A percentile compares a stretch with the other conserved stretches of the same genome.
phyloP scores from a whole-genome alignment of 331 rosid genomes.

The Cucumis variabilis region DNA sequence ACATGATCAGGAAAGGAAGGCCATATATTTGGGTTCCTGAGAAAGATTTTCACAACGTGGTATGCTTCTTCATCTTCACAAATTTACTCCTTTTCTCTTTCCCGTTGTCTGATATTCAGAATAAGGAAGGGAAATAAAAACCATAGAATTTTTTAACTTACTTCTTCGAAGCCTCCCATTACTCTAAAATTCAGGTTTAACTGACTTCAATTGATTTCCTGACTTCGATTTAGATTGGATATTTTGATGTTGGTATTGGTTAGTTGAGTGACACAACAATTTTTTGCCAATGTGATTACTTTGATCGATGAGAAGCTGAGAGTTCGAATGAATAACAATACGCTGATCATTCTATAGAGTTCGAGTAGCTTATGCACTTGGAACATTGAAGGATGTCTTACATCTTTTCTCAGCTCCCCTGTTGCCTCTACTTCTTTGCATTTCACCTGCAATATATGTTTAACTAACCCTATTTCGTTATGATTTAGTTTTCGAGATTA shows the following conservation, averaged over 20 bases:
- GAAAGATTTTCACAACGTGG: conserved; percentile 85
- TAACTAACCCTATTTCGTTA: neutral
- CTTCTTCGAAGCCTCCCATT: neutral
- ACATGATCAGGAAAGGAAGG: conserved; percentile 73
- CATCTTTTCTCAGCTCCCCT: neutral
- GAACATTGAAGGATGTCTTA: neutral
- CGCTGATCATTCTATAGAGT: neutral
- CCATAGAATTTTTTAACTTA: neutral
- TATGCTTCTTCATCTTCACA: conserved; percentile 32
- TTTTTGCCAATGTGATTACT: neutral
- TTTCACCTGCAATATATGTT: neutral
- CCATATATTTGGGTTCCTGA: conserved; percentile 93
- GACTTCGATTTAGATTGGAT: neutral
- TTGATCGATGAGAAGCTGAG: neutral
- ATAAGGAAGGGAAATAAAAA: neutral
- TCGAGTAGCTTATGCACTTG: neutral
- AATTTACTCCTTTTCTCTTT: neutral
- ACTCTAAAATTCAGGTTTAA: neutral
- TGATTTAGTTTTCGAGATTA: neutral
- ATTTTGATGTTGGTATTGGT: neutral
- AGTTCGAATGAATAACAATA: neutral
- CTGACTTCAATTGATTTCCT: neutral
- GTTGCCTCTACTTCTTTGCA: neutral
- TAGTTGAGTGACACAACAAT: neutral
- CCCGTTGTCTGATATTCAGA: neutral